phyloP scores from a whole-genome alignment of 73 alveolate genomes.

The Uronychia setigera region DNA sequence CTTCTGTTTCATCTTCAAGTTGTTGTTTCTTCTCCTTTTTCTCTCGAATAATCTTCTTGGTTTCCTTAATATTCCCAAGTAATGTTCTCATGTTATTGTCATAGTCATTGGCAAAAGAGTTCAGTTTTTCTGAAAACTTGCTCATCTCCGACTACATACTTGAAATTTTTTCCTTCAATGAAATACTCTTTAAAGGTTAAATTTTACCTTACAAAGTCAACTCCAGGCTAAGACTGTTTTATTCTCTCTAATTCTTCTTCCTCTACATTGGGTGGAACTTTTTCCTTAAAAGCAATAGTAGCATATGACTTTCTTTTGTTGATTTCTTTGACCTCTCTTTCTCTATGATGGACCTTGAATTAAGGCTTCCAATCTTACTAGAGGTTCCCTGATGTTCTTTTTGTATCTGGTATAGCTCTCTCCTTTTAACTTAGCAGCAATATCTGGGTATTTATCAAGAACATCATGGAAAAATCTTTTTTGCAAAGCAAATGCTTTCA shows the following conservation, averaged over 20 bases:
- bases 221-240: slow-evolving; percentile 4
- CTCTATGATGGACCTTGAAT: slow-evolving; percentile 33
- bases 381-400: slow-evolving; percentile 27
- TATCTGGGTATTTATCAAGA: slow-evolving; percentile 53
- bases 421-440: slow-evolving; percentile 36
- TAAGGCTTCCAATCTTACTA: slow-evolving; percentile 10
- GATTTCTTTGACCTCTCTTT: slow-evolving; percentile 26
- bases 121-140: slow-evolving; percentile 19
- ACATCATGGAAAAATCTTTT: slow-evolving; percentile 37
- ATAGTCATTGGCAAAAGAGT: slow-evolving; percentile 27
- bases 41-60: neutral
- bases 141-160: slow-evolving; percentile 13
- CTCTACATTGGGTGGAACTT: neutral
- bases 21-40: too few species aligned
- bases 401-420: slow-evolving; percentile 36
- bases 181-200: slow-evolving; percentile 5
- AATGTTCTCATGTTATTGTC: slow-evolving; percentile 4
- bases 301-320: slow-evolving; percentile 18
- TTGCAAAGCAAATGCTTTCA: slow-evolving; percentile 36
- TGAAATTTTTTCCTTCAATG: slow-evolving; percentile 31
- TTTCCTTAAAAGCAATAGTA: slow-evolving; percentile 3
- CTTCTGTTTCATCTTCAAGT: too few species aligned
- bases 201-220: neutral
- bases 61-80: neutral
- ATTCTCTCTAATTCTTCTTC: slow-evolving; percentile 7